A percentile compares a stretch with the other conserved stretches of the same genome.
Evolutionary conservation across 768 basidiomycete species (phyloP).

Genomic region (Chalciporus sphaerocephalus): DNA sequence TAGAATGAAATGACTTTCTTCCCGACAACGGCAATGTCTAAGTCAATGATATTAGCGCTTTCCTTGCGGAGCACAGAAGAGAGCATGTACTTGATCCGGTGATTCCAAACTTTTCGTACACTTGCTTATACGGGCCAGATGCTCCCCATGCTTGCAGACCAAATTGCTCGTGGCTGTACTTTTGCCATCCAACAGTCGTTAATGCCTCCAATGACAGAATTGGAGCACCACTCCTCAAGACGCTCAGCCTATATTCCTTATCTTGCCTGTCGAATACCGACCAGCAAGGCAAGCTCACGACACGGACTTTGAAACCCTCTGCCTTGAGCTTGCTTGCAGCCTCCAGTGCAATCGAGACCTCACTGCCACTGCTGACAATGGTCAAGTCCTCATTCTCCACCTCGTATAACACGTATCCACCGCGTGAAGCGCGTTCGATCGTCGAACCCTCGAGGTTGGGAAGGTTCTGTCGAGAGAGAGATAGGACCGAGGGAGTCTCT

Average conservation of each 20-base stretch:
- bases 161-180: slow-evolving; percentile 87
- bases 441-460: slow-evolving; percentile 87
- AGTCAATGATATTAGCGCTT: slow-evolving; percentile 5
- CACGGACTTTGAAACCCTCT: slow-evolving; percentile 73
- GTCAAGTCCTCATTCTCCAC: slow-evolving; percentile 78
- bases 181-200: slow-evolving; percentile 79
- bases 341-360: slow-evolving; percentile 84
- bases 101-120: slow-evolving; percentile 88
- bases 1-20: slow-evolving; percentile 88
- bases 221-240: slow-evolving; percentile 85
- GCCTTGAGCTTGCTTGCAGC: slow-evolving; percentile 75
- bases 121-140: slow-evolving; percentile 84
- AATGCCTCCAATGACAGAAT: slow-evolving; percentile 87
- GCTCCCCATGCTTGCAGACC: slow-evolving; percentile 78
- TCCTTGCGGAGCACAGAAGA: background rate
- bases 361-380: slow-evolving; percentile 85
- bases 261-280: slow-evolving; percentile 81
- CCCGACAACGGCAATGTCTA: slow-evolving; percentile 74
- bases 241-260: slow-evolving; percentile 73
- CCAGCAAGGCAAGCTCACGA: slow-evolving; percentile 90
- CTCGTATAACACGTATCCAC: slow-evolving; percentile 89
- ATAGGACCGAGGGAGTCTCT: slow-evolving; percentile 78
- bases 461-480: slow-evolving; percentile 84
- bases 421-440: slow-evolving; percentile 76
- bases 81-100: slow-evolving; percentile 61